Conservation (phyloP, 331 rosid genomes). For the Rhamnella rubrinervis region DNA sequence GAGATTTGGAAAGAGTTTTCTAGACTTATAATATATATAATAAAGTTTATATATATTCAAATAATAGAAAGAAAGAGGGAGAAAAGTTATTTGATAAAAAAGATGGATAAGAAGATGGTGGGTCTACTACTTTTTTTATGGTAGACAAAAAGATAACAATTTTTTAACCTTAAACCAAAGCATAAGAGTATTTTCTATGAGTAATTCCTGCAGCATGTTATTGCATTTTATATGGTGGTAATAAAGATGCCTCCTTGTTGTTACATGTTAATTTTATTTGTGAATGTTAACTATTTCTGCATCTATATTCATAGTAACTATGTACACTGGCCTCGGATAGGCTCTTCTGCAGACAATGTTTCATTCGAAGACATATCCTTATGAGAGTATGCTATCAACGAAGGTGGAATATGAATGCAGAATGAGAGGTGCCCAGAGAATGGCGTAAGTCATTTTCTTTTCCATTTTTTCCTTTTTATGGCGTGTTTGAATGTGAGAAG, state of each 20-base stretch:
- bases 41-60: no score
- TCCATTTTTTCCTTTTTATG: neutral
- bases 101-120: no score
- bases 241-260: no score
- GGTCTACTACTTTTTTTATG: no score
- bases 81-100: no score
- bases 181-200: neutral
- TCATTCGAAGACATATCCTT: constrained; percentile 69
- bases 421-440: constrained; percentile 89
- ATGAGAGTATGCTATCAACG: constrained; percentile 74
- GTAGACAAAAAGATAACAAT: no score
- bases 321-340: constrained; percentile 41
- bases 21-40: no score
- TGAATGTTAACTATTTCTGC: neutral
- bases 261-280: neutral
- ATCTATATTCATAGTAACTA: constrained; percentile 6
- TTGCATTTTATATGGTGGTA: no score
- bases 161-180: no score
- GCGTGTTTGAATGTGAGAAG: constrained; percentile 10
- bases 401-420: constrained; percentile 91
- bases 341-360: constrained; percentile 88
- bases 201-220: no score
- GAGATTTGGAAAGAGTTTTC: no score
- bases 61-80: no score
- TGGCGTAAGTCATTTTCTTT: constrained; percentile 67